These are phyloP conservation scores for Geotrichum citri-aurantii DNA, from an alignment of 1,139 yeast genomes.

Conservation along the genomic window DNA sequence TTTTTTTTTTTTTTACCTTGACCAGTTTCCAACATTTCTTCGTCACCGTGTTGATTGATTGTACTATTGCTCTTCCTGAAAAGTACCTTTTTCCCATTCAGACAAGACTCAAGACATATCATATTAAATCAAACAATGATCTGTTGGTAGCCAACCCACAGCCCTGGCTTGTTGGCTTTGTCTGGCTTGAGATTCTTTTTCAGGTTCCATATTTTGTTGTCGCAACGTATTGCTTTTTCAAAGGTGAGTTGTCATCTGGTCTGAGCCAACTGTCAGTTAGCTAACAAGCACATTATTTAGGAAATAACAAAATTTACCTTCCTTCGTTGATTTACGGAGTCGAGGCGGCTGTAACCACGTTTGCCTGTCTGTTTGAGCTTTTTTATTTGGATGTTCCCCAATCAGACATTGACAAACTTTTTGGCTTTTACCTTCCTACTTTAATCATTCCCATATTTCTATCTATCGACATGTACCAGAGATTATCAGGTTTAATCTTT, in stretches of 20 bases:
- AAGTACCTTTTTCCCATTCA: slow-evolving; percentile 48
- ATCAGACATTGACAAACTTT: slow-evolving; percentile 28
- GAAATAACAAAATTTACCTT: slow-evolving; percentile 40
- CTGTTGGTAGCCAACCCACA: slow-evolving; percentile 56
- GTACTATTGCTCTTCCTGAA: slow-evolving; percentile 60
- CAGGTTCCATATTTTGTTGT: slow-evolving; percentile 73
- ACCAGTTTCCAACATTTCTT: slow-evolving; percentile 54
- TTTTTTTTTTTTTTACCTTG: not conserved
- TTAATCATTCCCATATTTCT: slow-evolving; percentile 56
- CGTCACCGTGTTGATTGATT: slow-evolving; percentile 68
- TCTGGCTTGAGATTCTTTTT: slow-evolving; percentile 60
- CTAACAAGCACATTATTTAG: slow-evolving; percentile 4
- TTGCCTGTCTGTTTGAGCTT: slow-evolving; percentile 48
- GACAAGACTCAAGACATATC: slow-evolving; percentile 47
- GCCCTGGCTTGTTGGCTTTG: slow-evolving; percentile 66
- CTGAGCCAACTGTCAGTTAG: not conserved
- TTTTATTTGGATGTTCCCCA: slow-evolving; percentile 26
- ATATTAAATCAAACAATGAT: slow-evolving; percentile 60
- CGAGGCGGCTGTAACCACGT: slow-evolving; percentile 69
- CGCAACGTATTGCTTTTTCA: slow-evolving; percentile 34
- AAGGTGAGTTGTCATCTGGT: slow-evolving; percentile 22
- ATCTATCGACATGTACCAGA: slow-evolving; percentile 42
- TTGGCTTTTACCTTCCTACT: slow-evolving; percentile 44
- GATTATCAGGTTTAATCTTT: slow-evolving; percentile 24
- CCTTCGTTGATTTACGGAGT: slow-evolving; percentile 62